phyloP scores from a whole-genome alignment of 2,329 filamentous ascomycete species.

The Curvularia lunata region DNA sequence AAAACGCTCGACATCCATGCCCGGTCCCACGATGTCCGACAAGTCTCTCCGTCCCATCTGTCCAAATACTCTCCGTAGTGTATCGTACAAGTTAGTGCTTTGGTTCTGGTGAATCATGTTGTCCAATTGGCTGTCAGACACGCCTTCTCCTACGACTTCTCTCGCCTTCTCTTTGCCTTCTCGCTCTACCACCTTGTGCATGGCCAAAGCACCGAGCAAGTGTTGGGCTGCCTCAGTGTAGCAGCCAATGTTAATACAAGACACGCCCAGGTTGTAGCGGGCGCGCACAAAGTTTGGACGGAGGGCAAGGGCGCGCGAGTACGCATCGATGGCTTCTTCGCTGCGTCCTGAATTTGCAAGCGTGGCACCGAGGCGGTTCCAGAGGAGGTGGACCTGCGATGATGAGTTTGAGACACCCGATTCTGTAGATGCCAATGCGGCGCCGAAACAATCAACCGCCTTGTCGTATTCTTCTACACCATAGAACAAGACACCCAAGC shows the following conservation, averaged over 20 bases:
- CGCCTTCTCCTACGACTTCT: constrained; percentile 70
- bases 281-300: constrained; percentile 97
- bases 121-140: constrained; percentile 77
- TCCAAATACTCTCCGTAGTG: constrained; percentile 89
- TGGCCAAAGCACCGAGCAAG: constrained; percentile 85
- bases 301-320: constrained; percentile 87
- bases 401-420: constrained; percentile 82
- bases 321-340: constrained; percentile 96
- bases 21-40: constrained; percentile 83
- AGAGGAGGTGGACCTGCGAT: constrained; percentile 89
- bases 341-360: constrained; percentile 91
- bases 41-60: constrained; percentile 92
- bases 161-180: constrained; percentile 82
- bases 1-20: constrained; percentile 90
- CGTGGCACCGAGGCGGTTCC: constrained; percentile 96
- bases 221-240: constrained; percentile 92
- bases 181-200: constrained; percentile 93
- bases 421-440: constrained; percentile 85
- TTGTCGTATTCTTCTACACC: constrained; percentile 98
- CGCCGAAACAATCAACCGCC: constrained; percentile 96
- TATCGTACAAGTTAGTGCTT: constrained; percentile 96
- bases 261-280: constrained; percentile 94
- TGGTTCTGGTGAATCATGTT: constrained; percentile 93
- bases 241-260: constrained; percentile 96
- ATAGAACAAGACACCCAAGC: constrained; percentile 95